Conservation (phyloP, 78 protist species). For the slime mould (Dictyostelium discoideum) region DNA sequence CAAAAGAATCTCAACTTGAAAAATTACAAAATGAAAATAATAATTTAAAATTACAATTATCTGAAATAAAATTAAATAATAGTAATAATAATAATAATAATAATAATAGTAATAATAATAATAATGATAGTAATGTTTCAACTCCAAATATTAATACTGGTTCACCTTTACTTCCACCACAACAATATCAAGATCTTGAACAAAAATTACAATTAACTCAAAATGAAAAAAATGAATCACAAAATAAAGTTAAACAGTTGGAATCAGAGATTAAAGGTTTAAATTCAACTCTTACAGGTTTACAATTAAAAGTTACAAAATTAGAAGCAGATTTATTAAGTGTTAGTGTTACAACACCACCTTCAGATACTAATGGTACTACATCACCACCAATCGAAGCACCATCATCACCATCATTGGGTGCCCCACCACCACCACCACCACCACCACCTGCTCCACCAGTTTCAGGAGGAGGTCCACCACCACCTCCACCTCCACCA, state of each 20-base stretch:
- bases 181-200: neutral
- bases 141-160: neutral
- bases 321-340: neutral
- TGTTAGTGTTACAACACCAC: neutral
- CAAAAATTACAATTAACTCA: neutral
- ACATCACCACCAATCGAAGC: conserved; percentile 49
- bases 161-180: neutral
- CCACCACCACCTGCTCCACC: conserved; percentile 47
- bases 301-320: conserved; percentile 4
- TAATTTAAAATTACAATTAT: neutral
- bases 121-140: neutral
- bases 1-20: conserved; percentile 16
- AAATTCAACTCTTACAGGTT: conserved; percentile 6
- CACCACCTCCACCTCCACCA: conserved; percentile 69
- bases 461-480: neutral
- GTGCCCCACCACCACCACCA: conserved; percentile 73
- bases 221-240: neutral
- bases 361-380: neutral
- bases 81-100: neutral
- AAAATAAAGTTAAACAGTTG: neutral
- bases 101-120: neutral
- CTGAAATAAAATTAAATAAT: neutral
- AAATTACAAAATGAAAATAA: neutral
- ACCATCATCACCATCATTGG: conserved; percentile 11
- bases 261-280: conserved; percentile 16